Evolutionary conservation across 768 basidiomycete species (phyloP), one percentile per base, ranked within the genome.

Genomic region (Agaricus blazei): DNA sequence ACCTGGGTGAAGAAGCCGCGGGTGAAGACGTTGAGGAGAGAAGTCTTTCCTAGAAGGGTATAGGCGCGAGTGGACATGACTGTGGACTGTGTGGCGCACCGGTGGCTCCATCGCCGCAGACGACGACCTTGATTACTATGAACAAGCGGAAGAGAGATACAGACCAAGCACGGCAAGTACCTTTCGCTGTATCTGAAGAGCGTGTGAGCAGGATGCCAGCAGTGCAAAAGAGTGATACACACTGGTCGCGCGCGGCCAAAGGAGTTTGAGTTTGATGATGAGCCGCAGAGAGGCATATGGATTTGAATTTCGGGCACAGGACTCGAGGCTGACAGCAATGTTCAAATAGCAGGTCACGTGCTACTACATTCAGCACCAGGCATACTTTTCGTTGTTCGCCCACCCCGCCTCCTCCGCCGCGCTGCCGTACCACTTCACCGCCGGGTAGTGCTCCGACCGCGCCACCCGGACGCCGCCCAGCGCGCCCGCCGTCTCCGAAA

Each of bases 21-120:
- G 49, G 88, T 90, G 69, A 88, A 95, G 46, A 93, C 93, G 67
- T 93, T 94, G 59, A 93, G 74, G 40, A 93, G 75, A 27, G 89
- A 90, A 1, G 89, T 92, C 75, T 92, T 90, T 62, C 87, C 87
- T 88, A 61, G 29, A 61, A 58, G 60, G 46, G n/a, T 58, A 15
- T 56, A 44, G 43, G 66, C 64, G 62, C 55, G 54, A 51, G 59
- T 58, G 47, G 47, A 51, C 37, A 52, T 57, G 46, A 54, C 51
- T 48, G 59, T 51, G 24, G 53, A 47, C 27, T 23, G 19, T 26
- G 37, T 15, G 52, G 69, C 81, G 56, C 65, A 89, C 95, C 95
- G 64, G 90, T 94, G 52, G 95, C 95, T 62, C 95, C 95, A 71
- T 98, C 95, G 37, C 95, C 95, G 59, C 94, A 88, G n/a, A 98